Percentiles rank a stretch among this genome's conserved stretches.
These are phyloP conservation scores for Fraxinus angustifolia DNA, from an alignment of 305 asterid species.

Conservation along the genomic window DNA sequence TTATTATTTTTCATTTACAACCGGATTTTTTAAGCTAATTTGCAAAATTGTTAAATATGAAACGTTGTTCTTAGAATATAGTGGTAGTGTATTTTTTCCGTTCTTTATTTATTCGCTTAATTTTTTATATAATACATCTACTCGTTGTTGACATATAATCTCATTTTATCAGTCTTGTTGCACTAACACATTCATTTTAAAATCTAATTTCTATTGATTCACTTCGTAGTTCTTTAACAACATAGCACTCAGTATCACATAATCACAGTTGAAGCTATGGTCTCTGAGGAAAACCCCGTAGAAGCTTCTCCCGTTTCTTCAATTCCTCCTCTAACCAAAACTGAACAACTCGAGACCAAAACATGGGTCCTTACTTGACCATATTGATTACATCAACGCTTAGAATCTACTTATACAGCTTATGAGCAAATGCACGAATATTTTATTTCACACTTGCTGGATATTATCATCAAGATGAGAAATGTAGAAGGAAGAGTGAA, in stretches of 20 bases:
- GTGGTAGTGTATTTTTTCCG: no score
- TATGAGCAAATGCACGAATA: not conserved
- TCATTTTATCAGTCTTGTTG: no score
- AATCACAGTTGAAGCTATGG: not conserved
- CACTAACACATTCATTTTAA: not conserved
- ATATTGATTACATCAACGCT: not conserved
- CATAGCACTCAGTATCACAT: not conserved
- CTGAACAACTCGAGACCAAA: not conserved
- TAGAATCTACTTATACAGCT: not conserved
- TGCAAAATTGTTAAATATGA: no score
- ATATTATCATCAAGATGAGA: no score
- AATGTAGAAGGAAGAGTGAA: no score
- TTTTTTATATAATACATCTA: no score
- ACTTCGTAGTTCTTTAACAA: not conserved
- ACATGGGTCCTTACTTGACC: not conserved
- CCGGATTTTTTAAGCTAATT: no score
- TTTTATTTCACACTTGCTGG: not conserved
- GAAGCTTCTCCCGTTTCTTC: not conserved
- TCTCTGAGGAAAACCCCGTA: not conserved
- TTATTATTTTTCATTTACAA: no score
- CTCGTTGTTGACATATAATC: no score
- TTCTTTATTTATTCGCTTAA: no score
- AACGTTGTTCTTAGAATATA: no score
- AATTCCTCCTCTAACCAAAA: not conserved
- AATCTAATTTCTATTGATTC: not conserved